A percentile compares a stretch with the other conserved stretches of the same genome.
Evolutionary conservation across 164 flowering plant species (phyloP).

Genomic region (Buxus sempervirens): DNA sequence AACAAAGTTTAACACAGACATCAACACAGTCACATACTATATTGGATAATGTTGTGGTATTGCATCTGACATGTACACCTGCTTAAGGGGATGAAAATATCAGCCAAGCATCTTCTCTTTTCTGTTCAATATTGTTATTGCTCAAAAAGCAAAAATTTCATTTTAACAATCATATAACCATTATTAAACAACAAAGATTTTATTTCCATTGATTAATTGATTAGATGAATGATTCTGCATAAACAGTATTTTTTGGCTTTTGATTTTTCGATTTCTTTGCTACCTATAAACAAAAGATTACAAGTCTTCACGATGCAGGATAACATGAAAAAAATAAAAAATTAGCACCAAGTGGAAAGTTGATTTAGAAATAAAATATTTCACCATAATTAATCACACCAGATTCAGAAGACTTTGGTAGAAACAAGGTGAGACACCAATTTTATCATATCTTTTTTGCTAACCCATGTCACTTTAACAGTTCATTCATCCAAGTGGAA

Average conservation of each 20-base stretch:
- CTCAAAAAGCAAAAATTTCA: background rate
- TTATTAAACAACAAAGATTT: background rate
- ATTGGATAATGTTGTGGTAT: too few species aligned
- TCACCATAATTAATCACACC: background rate
- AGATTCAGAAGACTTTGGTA: background rate
- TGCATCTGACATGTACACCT: background rate
- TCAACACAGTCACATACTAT: background rate
- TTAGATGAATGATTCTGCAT: background rate
- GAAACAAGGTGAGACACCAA: background rate
- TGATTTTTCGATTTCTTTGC: background rate
- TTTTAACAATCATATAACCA: background rate
- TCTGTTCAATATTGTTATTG: background rate
- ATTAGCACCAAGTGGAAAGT: background rate
- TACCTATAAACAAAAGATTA: background rate
- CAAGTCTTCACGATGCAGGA: too few species aligned
- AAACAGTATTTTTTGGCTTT: background rate
- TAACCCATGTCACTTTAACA: background rate
- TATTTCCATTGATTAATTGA: too few species aligned
- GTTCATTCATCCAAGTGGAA: too few species aligned
- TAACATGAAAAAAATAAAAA: background rate
- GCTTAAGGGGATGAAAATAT: background rate
- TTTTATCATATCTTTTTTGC: background rate
- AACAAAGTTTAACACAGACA: background rate
- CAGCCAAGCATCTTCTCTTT: background rate
- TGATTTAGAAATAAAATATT: too few species aligned